phyloP scores from a whole-genome alignment of 176 grass and related monocot genomes.

The Cenchrus purpureus region DNA sequence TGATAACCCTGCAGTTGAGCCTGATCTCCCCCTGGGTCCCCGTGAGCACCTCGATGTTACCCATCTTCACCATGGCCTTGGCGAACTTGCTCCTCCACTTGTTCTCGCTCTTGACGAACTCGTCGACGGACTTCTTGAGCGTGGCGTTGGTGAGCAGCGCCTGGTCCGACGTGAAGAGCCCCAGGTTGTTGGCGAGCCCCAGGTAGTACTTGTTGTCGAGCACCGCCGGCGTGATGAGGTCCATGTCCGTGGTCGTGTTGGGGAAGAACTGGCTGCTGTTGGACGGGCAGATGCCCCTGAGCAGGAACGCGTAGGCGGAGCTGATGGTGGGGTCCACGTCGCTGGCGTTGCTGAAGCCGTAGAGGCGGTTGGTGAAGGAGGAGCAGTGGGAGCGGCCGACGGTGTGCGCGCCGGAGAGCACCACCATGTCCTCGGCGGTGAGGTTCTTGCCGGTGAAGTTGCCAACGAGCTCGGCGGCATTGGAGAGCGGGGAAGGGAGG shows the following conservation, averaged over 20 bases:
- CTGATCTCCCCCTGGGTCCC: slow-evolving; percentile 70
- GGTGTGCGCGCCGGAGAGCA: slow-evolving; percentile 70
- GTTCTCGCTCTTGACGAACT: slow-evolving; percentile 57
- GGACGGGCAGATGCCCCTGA: slow-evolving; percentile 49
- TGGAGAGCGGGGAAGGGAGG: slow-evolving; percentile 50
- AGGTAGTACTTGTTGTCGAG: slow-evolving; percentile 84
- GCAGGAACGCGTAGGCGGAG: slow-evolving; percentile 62
- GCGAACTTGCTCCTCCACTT: slow-evolving; percentile 66
- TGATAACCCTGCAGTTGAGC: slow-evolving; percentile 71
- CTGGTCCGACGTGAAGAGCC: slow-evolving; percentile 72
- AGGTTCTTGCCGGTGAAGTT: slow-evolving; percentile 56
- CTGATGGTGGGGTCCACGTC: slow-evolving; percentile 62
- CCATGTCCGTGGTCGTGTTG: slow-evolving; percentile 52
- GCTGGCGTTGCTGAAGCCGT: slow-evolving; percentile 54
- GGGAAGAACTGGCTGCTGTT: slow-evolving; percentile 68
- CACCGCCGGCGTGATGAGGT: slow-evolving; percentile 59
- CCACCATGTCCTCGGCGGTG: slow-evolving; percentile 68
- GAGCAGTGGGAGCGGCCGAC: slow-evolving; percentile 63
- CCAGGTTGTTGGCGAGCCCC: slow-evolving; percentile 55
- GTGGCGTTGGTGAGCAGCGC: slow-evolving; percentile 61
- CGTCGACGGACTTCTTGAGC: slow-evolving; percentile 51
- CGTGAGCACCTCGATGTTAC: slow-evolving; percentile 67
- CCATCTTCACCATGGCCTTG: slow-evolving; percentile 80
- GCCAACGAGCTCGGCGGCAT: slow-evolving; percentile 38
- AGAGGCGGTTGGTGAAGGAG: slow-evolving; percentile 58